These are phyloP conservation scores for Cytospora leucostoma DNA, from an alignment of 2,329 filamentous ascomycete genomes.

Conservation along the genomic window DNA sequence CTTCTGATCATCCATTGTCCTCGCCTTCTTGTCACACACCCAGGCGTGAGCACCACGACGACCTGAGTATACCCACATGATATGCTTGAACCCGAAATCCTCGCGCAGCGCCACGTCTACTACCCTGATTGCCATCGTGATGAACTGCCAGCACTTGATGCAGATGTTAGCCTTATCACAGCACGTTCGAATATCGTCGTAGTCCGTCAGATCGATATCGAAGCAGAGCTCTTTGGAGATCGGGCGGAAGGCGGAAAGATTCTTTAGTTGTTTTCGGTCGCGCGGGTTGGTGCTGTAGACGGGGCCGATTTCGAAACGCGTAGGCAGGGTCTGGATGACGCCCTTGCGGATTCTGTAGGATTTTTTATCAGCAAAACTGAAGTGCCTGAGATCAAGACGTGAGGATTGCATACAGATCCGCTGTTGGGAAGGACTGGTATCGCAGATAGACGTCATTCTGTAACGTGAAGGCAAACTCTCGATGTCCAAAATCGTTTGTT, in stretches of 20 bases:
- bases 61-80: constrained; percentile 98
- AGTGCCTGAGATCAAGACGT: neutral
- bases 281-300: constrained; percentile 92
- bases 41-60: constrained; percentile 96
- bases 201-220: constrained; percentile 99
- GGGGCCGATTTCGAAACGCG: constrained; percentile 97
- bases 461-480: constrained; percentile 96
- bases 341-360: constrained; percentile 78
- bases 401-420: constrained; percentile 48
- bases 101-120: constrained; percentile 84
- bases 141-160: constrained; percentile 92
- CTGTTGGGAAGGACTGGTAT: constrained; percentile 71
- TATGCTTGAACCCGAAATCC: constrained; percentile 95
- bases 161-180: constrained; percentile 94
- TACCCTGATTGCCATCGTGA: constrained; percentile 96
- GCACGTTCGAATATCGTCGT: constrained; percentile 94
- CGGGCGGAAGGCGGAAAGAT: constrained; percentile 79
- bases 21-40: constrained; percentile 90
- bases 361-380: constrained; percentile 22
- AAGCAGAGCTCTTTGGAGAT: constrained; percentile 94
- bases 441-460: constrained; percentile 88
- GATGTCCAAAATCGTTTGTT: constrained; percentile 83
- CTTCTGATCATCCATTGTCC: constrained; percentile 82
- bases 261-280: constrained; percentile 85
- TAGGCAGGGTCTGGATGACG: constrained; percentile 82